These are phyloP conservation scores for Phylloporus sp. DNA, from an alignment of 768 basidiomycete genomes.

Conservation along the genomic window DNA sequence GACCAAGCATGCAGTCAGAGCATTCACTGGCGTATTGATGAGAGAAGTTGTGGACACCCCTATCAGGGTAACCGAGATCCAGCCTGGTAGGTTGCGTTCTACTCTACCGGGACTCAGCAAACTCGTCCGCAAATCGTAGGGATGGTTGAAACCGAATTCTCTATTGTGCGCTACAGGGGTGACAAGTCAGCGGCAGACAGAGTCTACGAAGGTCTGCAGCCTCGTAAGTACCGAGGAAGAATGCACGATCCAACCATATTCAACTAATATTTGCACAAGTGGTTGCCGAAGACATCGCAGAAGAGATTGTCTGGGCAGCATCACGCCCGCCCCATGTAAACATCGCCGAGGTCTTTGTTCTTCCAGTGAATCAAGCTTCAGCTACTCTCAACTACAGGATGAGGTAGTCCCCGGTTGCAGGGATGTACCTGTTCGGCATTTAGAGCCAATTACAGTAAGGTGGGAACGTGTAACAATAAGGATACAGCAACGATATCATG, in stretches of 20 bases:
- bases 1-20: constrained; percentile 81
- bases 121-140: constrained; percentile 36
- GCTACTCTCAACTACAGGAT: constrained; percentile 60
- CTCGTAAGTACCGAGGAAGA: constrained; percentile 50
- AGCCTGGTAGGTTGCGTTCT: constrained; percentile 59
- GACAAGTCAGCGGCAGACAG: constrained; percentile 78
- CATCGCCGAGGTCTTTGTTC: constrained; percentile 74
- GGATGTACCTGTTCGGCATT: neutral
- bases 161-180: constrained; percentile 83
- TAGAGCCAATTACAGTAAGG: constrained; percentile 1
- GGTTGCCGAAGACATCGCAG: constrained; percentile 83
- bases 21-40: constrained; percentile 80
- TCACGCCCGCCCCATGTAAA: constrained; percentile 90
- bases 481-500: constrained; percentile 31
- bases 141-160: constrained; percentile 93
- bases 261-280: constrained; percentile 42
- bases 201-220: constrained; percentile 87
- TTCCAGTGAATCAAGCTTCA: constrained; percentile 78
- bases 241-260: neutral
- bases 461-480: constrained; percentile 22
- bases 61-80: constrained; percentile 92
- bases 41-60: constrained; percentile 89
- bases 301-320: constrained; percentile 97
- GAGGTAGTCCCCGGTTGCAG: neutral
- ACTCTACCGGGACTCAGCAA: neutral